Percentiles rank a stretch among this genome's conserved stretches.
These are phyloP conservation scores for Cercospora sp. DNA, from an alignment of 2,329 filamentous ascomycete genomes.

Conservation along the genomic window DNA sequence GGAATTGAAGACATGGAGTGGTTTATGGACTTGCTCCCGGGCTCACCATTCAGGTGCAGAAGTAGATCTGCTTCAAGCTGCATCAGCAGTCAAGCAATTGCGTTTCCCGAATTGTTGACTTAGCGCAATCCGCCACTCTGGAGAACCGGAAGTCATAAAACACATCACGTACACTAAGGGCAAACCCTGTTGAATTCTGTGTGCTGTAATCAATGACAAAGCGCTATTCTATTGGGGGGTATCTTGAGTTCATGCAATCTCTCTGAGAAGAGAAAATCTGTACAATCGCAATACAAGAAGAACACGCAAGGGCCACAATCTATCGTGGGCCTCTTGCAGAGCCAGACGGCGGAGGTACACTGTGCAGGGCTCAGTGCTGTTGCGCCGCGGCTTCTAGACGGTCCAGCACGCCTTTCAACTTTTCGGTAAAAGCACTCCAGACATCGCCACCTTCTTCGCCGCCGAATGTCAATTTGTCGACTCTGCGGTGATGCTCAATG, in stretches of 20 bases:
- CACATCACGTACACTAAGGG: not conserved
- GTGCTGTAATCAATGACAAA: not conserved
- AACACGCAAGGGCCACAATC: not conserved
- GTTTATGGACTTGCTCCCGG: not conserved
- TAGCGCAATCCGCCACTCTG: not conserved
- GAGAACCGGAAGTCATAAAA: not conserved
- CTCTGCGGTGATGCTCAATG: conserved; percentile 58
- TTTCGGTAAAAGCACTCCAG: conserved; percentile 53
- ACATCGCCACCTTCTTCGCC: conserved; percentile 50
- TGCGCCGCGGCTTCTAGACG: conserved; percentile 28
- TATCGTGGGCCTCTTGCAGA: not conserved
- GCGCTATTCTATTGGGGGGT: not conserved
- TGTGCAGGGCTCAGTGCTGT: not conserved
- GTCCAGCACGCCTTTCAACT: conserved; percentile 55
- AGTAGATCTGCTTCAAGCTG: not conserved
- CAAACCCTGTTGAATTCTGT: not conserved
- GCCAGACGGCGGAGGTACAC: not conserved
- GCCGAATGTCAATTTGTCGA: conserved; percentile 54
- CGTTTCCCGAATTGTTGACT: not conserved
- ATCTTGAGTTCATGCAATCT: conserved; percentile 6
- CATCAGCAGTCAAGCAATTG: not conserved
- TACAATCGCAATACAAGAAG: not conserved
- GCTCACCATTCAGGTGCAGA: not conserved
- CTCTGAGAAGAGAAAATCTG: not conserved
- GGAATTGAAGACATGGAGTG: not conserved